Evolutionary conservation across 164 flowering plant genomes (phyloP).

Genomic region (Dillenia turbinata): DNA sequence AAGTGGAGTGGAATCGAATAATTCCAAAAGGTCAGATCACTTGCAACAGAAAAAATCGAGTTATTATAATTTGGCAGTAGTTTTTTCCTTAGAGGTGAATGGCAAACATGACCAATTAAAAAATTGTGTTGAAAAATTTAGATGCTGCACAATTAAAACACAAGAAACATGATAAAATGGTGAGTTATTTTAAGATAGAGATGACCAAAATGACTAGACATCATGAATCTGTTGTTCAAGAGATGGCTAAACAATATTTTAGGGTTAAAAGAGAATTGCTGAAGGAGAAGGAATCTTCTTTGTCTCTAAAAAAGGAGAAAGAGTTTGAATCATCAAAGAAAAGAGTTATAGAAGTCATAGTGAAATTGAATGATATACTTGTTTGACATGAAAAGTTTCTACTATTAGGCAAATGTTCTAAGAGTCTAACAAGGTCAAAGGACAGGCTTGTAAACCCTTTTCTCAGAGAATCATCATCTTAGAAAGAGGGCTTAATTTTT

Average conservation of each 20-base stretch:
- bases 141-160: conserved; percentile 43
- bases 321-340: conserved; percentile 60
- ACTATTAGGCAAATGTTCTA: conserved; percentile 18
- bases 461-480: conserved; percentile 50
- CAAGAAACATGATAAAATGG: conserved; percentile 51
- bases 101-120: conserved; percentile 38
- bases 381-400: conserved; percentile 43
- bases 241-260: conserved; percentile 54
- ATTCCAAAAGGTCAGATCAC: conserved; percentile 29
- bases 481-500: conserved; percentile 48
- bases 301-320: conserved; percentile 47
- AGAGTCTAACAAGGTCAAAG: conserved; percentile 31
- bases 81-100: conserved; percentile 38
- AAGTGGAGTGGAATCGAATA: conserved; percentile 26
- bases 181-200: conserved; percentile 44
- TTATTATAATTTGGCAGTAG: conserved; percentile 18
- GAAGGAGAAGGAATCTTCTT: conserved; percentile 46
- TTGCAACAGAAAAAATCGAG: conserved; percentile 38
- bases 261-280: conserved; percentile 53
- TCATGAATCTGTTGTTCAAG: conserved; percentile 56
- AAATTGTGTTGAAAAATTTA: conserved; percentile 28
- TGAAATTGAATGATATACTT: conserved; percentile 55
- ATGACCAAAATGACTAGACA: conserved; percentile 66
- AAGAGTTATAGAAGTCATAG: conserved; percentile 56
- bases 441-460: conserved; percentile 38